Evolutionary conservation across 73 alveolate species (phyloP).

Genomic region (Symbiodinium pilosum): DNA sequence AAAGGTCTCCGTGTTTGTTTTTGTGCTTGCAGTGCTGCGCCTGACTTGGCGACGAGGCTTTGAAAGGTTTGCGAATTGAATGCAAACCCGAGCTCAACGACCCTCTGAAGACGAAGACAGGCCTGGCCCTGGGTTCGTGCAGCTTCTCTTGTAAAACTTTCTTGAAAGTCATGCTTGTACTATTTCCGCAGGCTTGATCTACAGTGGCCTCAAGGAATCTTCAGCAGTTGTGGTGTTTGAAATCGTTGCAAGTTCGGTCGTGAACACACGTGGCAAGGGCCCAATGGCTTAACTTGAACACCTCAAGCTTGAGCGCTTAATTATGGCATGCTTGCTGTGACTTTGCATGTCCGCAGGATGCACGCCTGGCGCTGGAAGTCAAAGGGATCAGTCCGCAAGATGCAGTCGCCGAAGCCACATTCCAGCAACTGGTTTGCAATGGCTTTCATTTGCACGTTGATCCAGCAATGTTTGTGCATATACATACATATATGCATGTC

Average conservation of each 20-base stretch:
- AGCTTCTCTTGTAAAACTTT: too few species aligned
- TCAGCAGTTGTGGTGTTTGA: not conserved
- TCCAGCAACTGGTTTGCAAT: not conserved
- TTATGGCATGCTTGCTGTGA: not conserved
- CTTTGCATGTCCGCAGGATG: not conserved
- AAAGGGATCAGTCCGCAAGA: slow-evolving; percentile 30
- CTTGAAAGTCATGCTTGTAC: not conserved
- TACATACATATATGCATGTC: too few species aligned
- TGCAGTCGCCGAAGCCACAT: slow-evolving; percentile 61
- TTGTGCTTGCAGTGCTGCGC: not conserved
- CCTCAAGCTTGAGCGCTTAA: too few species aligned
- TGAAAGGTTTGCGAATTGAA: slow-evolving; percentile 57
- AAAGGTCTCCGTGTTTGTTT: slow-evolving; percentile 1
- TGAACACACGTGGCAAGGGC: too few species aligned
- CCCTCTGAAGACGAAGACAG: slow-evolving; percentile 47
- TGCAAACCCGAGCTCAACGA: slow-evolving; percentile 73
- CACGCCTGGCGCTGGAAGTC: slow-evolving; percentile 50
- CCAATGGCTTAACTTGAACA: too few species aligned
- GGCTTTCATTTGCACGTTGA: too few species aligned
- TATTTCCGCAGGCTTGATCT: slow-evolving; percentile 16
- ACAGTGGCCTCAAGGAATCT: slow-evolving; percentile 50
- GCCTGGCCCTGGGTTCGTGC: not conserved
- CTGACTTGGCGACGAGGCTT: too few species aligned
- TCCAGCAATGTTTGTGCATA: too few species aligned
- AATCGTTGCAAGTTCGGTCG: not conserved